Base-by-base conservation (phyloP, 2,329 filamentous ascomycete species). In the Aspergillus tanneri region DNA sequence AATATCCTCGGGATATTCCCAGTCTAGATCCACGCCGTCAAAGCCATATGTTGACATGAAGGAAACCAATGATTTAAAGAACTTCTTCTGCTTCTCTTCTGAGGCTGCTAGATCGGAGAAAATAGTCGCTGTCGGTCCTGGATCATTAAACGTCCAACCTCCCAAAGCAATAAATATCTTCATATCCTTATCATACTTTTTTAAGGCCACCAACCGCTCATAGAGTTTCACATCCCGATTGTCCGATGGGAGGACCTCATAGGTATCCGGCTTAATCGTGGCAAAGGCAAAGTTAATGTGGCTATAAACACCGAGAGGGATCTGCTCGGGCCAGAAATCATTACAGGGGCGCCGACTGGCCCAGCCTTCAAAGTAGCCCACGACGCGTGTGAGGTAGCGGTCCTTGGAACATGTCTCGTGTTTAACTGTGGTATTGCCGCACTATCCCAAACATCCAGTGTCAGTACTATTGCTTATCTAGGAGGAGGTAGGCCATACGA, bases 11-110 rank as follows among this genome's bases (percentile, higher is more conserved):
- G 53, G 55, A 23, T 57, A 57, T 25, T 58, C 54, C 58, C 58
- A 61, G 27, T 58, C 53, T 9, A 59, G 25, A 34, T 59, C 57
- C 1, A 58, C 47, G 2, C 55, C 59, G 18, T 56, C 50, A 41
- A 60, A 60, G 2, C 45, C 53, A 34, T 54, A 55, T 2, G 30
- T 41, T 1, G 38, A 12, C 56, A 59, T 45, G 34, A 49, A 49
- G 3, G 16, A 23, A 14, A 37, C 22, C 10, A 50, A 18, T 0
- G 47, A 57, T 6, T 46, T 47, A 32, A 43, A 47, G 16, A 59
- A 58, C 3, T 22, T 27, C 12, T 48, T 28, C 19, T 49, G 53
- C 3, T 42, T 50, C 11, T 32, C 47, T 2, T 18, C n/a, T 11
- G 30, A 43, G 25, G 38, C 28, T n/a, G 45, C 55, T 9, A 59